Base-by-base conservation (phyloP, 108 stramenopile species). In the Cylindrotheca fusiformis region DNA sequence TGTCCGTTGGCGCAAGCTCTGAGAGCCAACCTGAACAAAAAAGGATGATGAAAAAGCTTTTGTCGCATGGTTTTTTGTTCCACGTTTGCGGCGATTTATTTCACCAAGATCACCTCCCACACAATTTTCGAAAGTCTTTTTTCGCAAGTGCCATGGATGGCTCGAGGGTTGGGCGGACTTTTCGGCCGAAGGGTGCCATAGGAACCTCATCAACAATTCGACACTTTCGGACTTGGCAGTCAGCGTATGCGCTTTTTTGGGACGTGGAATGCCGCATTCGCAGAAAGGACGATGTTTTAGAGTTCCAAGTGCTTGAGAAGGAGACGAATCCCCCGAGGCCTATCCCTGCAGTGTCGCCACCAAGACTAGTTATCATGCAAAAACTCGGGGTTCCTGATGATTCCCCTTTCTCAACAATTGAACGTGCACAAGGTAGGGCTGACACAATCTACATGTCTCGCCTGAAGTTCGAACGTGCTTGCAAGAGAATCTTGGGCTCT, bases 401-500 rank as follows among this genome's bases (percentile, higher is more conserved):
- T 45, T 71, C 72, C 0, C 66, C 70, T 24, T 4, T 25, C 1
- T 12, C 59, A 1, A 71, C 71, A 12, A 50, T 36, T 26, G 24
- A 45, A 59, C 59, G 69, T 57, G 48, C 68, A 56, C 12, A 26
- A 6, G 24, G 18, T 49, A 54, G 77, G 21, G 61, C 48, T 0
- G 67, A 72, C 12, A 28, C 55, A 4, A 48, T 78, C 32, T 54
- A 45, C 41, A 23, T 49, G 29, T 80, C 84, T 2, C 48, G 84
- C 57, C 32, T n/a, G 4, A 55, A 32, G 3, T 90, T 90, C 65
- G 86, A 86, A 33, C 71, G 79, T 53, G 66, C 79, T 33, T 78
- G 69, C 28, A 61, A 56, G 22, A 55, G 86, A 28, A 74, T 78
- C 21, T 30, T 86, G 36, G 65, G 60, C n/a, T 60, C 78, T 19